A percentile compares a stretch with the other conserved stretches of the same genome.
phyloP scores from a whole-genome alignment of 2,329 filamentous ascomycete genomes.

The Colletotrichum chlorophyti region DNA sequence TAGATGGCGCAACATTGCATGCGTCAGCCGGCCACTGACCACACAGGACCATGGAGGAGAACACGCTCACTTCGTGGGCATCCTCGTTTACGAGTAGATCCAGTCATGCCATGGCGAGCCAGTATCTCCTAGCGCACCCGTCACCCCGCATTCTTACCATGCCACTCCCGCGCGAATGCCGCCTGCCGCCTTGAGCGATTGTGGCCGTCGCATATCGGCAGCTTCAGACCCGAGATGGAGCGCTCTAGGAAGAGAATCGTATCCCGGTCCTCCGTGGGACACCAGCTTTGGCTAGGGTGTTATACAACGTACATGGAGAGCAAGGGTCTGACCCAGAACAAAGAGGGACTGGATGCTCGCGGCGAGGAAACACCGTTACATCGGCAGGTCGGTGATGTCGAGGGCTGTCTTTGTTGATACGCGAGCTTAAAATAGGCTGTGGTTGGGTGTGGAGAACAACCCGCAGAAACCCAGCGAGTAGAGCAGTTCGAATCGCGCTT shows the following conservation, averaged over 20 bases:
- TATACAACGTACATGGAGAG: neutral
- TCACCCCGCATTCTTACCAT: neutral
- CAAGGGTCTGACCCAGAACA: neutral
- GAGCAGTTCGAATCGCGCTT: neutral
- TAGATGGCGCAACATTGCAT: neutral
- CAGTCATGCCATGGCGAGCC: neutral
- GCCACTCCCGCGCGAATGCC: neutral
- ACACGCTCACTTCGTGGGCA: neutral
- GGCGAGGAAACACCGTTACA: conserved; percentile 8
- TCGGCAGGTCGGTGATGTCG: conserved; percentile 15
- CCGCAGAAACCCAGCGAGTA: neutral
- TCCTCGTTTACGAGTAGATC: neutral
- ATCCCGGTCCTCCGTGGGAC: neutral
- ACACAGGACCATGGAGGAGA: neutral
- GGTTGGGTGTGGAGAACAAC: conserved; percentile 14
- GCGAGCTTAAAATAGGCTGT: too few relatives aligned
- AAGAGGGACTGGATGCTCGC: conserved; percentile 1
- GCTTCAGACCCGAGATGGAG: conserved; percentile 18
- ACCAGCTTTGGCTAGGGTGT: conserved; percentile 5
- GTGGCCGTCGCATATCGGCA: conserved; percentile 22
- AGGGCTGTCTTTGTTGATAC: too few relatives aligned
- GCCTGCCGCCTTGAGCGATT: too few relatives aligned
- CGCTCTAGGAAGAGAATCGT: neutral
- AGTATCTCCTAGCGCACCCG: neutral
- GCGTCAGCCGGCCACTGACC: too few relatives aligned